Conservation (phyloP, 2,329 filamentous ascomycete species). For the Cladobotryum mycophilum region DNA sequence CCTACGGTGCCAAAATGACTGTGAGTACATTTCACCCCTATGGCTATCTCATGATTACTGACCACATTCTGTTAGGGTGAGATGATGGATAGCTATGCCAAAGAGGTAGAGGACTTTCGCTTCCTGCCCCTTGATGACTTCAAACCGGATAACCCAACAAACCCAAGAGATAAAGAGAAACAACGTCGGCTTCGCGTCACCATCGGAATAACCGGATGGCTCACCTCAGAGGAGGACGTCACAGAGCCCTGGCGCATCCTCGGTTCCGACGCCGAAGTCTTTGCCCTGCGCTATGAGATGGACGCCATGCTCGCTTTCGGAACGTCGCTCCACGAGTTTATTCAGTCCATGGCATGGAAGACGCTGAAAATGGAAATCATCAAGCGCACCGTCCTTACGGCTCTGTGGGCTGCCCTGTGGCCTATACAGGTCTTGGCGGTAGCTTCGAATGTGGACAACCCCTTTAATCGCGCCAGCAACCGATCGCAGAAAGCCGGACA, state of each 20-base stretch:
- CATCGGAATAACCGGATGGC: slow-evolving; percentile 83
- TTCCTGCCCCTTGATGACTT: slow-evolving; percentile 66
- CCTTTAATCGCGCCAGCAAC: slow-evolving; percentile 70
- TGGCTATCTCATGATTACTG: not conserved
- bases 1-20: slow-evolving; percentile 73
- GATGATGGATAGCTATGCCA: slow-evolving; percentile 83
- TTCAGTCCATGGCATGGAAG: slow-evolving; percentile 69
- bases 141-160: slow-evolving; percentile 21
- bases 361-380: slow-evolving; percentile 69
- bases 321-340: slow-evolving; percentile 62
- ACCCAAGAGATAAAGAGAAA: slow-evolving; percentile 18
- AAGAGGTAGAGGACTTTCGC: slow-evolving; percentile 73
- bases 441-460: slow-evolving; percentile 69
- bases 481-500: slow-evolving; percentile 74
- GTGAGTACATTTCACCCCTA: slow-evolving; percentile 22
- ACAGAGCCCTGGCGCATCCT: slow-evolving; percentile 74
- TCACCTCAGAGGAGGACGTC: slow-evolving; percentile 68
- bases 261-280: slow-evolving; percentile 66
- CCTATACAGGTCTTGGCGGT: slow-evolving; percentile 61
- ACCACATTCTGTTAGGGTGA: slow-evolving; percentile 44
- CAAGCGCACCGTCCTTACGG: slow-evolving; percentile 62
- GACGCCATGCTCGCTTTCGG: slow-evolving; percentile 71
- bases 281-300: slow-evolving; percentile 80
- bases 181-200: slow-evolving; percentile 63
- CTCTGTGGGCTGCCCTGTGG: slow-evolving; percentile 63